A percentile compares a stretch with the other conserved stretches of the same genome.
phyloP scores from a whole-genome alignment of 2,329 filamentous ascomycete genomes.

The Sphaceloma murrayae region DNA sequence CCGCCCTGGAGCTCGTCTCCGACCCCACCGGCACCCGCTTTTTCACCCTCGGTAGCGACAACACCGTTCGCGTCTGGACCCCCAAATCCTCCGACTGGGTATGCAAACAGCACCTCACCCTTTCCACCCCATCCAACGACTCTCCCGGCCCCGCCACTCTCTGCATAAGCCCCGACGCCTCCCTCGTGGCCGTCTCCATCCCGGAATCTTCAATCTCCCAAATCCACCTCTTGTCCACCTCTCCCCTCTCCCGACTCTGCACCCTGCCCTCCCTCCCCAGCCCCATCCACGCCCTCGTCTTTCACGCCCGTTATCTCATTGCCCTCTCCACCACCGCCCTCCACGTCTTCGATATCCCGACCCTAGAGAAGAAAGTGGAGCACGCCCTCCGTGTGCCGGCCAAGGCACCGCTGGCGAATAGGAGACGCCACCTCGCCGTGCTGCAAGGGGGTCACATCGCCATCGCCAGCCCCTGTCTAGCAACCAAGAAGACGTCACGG shows the following conservation, averaged over 20 bases:
- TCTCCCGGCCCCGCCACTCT: constrained; percentile 60
- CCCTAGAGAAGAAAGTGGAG: constrained; percentile 62
- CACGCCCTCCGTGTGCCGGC: constrained; percentile 44
- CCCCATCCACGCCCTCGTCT: constrained; percentile 53
- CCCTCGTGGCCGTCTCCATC: constrained; percentile 58
- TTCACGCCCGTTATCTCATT: constrained; percentile 65
- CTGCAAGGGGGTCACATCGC: background rate
- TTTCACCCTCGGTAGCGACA: constrained; percentile 76
- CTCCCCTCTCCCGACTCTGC: constrained; percentile 50
- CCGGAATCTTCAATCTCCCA: constrained; percentile 43
- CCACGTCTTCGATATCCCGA: constrained; percentile 74
- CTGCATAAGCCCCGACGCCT: constrained; percentile 75
- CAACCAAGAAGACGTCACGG: constrained; percentile 6
- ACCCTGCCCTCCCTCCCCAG: constrained; percentile 37
- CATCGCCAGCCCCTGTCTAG: constrained; percentile 1
- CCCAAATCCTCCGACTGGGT: constrained; percentile 57
- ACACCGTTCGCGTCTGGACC: constrained; percentile 70
- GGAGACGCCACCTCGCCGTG: constrained; percentile 36
- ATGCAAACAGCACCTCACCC: constrained; percentile 41
- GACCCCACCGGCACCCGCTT: constrained; percentile 64
- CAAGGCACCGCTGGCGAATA: constrained; percentile 57
- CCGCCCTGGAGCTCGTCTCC: constrained; percentile 62
- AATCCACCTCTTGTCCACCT: constrained; percentile 67
- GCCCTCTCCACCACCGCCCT: constrained; percentile 63
- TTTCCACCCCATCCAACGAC: background rate